Percentiles rank a stretch among this genome's conserved stretches.
Evolutionary conservation across 2,329 filamentous ascomycete genomes (phyloP).

Genomic region (Trichoderma sp.): DNA sequence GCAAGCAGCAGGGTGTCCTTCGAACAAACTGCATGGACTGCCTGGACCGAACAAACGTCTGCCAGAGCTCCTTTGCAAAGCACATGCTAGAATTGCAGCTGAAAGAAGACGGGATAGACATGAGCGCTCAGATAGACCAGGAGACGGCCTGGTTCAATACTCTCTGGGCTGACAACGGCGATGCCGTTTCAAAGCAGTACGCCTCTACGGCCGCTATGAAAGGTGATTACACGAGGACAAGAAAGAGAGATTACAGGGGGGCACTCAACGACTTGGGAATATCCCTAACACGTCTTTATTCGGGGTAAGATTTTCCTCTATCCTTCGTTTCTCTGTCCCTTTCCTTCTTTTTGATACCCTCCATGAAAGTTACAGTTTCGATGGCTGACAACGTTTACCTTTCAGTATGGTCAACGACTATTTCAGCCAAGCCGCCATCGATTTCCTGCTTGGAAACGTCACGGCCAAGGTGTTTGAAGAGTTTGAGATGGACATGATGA

Average conservation of each 20-base stretch:
- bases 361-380: background rate
- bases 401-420: constrained; percentile 98
- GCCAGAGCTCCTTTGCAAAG: constrained; percentile 87
- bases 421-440: constrained; percentile 92
- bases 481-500: constrained; percentile 92
- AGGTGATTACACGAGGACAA: constrained; percentile 90
- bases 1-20: constrained; percentile 72
- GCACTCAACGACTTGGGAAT: constrained; percentile 89
- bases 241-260: constrained; percentile 86
- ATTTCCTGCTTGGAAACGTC: constrained; percentile 89
- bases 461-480: constrained; percentile 86
- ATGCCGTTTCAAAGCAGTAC: constrained; percentile 94
- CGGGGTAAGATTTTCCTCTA: constrained; percentile 52
- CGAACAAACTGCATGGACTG: constrained; percentile 99
- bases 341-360: too few species aligned
- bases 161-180: constrained; percentile 96
- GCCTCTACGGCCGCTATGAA: constrained; percentile 95
- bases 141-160: constrained; percentile 92
- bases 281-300: constrained; percentile 76
- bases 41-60: constrained; percentile 92
- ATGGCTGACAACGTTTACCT: constrained; percentile 27
- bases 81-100: constrained; percentile 81
- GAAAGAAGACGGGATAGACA: constrained; percentile 71
- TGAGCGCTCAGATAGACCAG: constrained; percentile 74
- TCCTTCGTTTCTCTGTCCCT: too few species aligned